phyloP scores from a whole-genome alignment of 2,329 filamentous ascomycete genomes.

The Penicillium sp. region DNA sequence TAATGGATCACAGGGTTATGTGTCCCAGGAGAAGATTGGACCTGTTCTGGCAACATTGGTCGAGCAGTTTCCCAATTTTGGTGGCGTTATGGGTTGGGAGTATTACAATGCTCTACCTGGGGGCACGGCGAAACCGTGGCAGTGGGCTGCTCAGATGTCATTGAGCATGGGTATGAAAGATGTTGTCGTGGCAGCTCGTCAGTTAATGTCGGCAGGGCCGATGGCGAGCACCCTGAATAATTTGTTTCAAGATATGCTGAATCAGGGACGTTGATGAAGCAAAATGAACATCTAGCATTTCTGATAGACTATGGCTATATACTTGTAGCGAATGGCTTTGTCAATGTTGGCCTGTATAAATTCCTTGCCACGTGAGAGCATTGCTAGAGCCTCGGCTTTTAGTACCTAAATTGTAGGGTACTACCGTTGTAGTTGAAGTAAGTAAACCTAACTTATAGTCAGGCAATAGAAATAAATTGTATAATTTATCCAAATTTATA shows the following conservation, averaged over 20 bases:
- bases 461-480: background rate
- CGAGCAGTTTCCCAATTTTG: conserved; percentile 67
- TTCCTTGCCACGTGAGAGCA: background rate
- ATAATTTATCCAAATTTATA: background rate
- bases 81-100: conserved; percentile 93
- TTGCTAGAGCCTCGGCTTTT: no score
- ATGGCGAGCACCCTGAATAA: conserved; percentile 36
- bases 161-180: conserved; percentile 47
- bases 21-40: conserved; percentile 59
- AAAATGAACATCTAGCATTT: background rate
- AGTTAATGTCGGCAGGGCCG: conserved; percentile 28
- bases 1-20: conserved; percentile 66
- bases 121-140: conserved; percentile 63
- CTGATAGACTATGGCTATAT: background rate
- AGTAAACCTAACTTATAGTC: background rate
- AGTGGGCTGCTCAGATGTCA: conserved; percentile 74
- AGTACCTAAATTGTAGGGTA: background rate
- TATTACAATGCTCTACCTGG: conserved; percentile 81
- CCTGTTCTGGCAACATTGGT: conserved; percentile 59
- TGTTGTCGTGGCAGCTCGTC: conserved; percentile 35
- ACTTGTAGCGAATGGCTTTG: background rate
- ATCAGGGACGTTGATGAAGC: conserved; percentile 17
- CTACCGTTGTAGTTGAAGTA: background rate
- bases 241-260: conserved; percentile 32
- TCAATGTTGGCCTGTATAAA: background rate